Base-by-base conservation (phyloP, 371 early-diverging fungal genomes). In the Lichtheimia corymbifera region DNA sequence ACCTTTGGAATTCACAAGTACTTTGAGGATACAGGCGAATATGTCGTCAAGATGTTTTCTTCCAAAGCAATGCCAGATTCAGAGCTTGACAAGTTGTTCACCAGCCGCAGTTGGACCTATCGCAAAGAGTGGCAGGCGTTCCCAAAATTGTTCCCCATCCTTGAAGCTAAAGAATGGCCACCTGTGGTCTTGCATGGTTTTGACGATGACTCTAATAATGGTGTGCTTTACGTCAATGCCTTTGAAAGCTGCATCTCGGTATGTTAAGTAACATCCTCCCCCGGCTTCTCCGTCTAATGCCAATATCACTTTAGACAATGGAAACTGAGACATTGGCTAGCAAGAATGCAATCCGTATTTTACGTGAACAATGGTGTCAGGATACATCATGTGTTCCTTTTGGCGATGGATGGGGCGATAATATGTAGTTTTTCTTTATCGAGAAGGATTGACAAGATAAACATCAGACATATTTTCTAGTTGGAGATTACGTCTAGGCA, bases 71-170 rank as follows among this genome's bases (percentile, higher is more conserved):
- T 85, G 7, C 40, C 58, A 5, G 77, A 82, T 0, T 73, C 77
- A 5, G 43, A 70, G n/a, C 68, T 87, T 17, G 77, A 78, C 64
- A 47, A 65, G 15, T 40, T 87, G 27, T 87, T 83, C 30, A 22
- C 55, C 4, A 74, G 71, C 49, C 68, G 78, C 24, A 83, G 80
- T 6, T 87, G 86, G 86, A 79, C 79, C 13, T 73, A 72, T 47
- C 73, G 74, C 27, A 83, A 84, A 58, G 71, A 61, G 20, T 91
- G 91, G 91, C 79, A 86, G 28, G 84, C 89, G 5, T 91, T 89
- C 49, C 91, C 91, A 7, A 49, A 70, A 13, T 60, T 91, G 4
- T 35, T 57, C 12, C 86, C 88, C 0, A 45, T 81, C 3, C 15
- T 6, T 30, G 55, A 13, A 11, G 65, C 64, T 2, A 6, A 35